These are phyloP conservation scores for Cucurbitaria berberidis DNA, from an alignment of 2,329 filamentous ascomycete species.

Conservation along the genomic window DNA sequence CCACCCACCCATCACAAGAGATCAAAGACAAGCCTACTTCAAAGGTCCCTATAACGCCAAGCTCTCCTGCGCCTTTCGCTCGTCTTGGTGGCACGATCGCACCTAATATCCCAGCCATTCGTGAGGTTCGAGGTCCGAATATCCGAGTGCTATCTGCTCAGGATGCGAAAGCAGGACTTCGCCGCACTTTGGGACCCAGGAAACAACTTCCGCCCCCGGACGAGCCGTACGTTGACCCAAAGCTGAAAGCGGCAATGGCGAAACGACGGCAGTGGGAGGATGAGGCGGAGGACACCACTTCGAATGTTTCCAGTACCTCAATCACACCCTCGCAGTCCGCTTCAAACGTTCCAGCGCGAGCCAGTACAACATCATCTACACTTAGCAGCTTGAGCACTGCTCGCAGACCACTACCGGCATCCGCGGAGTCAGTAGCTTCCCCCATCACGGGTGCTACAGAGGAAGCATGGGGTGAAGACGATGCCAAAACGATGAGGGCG, in stretches of 20 bases:
- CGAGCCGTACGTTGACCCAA: conserved; percentile 7
- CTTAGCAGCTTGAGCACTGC: background rate
- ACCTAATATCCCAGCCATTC: conserved; percentile 13
- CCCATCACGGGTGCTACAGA: background rate
- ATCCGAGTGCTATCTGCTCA: conserved; percentile 3
- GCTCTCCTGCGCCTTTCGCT: conserved; percentile 18
- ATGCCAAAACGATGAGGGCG: background rate
- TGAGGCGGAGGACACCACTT: conserved; percentile 7
- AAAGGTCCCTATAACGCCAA: conserved; percentile 10
- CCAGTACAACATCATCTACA: background rate
- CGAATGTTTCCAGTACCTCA: background rate
- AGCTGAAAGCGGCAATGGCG: conserved; percentile 14
- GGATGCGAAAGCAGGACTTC: conserved; percentile 5
- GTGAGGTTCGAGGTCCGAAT: conserved; percentile 11
- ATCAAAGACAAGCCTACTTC: conserved; percentile 10
- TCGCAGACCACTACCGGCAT: no score
- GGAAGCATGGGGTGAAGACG: background rate
- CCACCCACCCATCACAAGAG: conserved; percentile 32
- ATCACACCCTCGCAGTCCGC: conserved; percentile 15
- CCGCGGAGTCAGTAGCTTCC: background rate
- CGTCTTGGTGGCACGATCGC: conserved; percentile 21
- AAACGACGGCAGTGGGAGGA: conserved; percentile 15
- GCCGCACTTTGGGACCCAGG: conserved; percentile 2
- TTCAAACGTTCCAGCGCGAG: background rate
- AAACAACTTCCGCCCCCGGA: conserved; percentile 6